These are phyloP conservation scores for Mariannaea sp. DNA, from an alignment of 2,329 filamentous ascomycete genomes.

Conservation along the genomic window DNA sequence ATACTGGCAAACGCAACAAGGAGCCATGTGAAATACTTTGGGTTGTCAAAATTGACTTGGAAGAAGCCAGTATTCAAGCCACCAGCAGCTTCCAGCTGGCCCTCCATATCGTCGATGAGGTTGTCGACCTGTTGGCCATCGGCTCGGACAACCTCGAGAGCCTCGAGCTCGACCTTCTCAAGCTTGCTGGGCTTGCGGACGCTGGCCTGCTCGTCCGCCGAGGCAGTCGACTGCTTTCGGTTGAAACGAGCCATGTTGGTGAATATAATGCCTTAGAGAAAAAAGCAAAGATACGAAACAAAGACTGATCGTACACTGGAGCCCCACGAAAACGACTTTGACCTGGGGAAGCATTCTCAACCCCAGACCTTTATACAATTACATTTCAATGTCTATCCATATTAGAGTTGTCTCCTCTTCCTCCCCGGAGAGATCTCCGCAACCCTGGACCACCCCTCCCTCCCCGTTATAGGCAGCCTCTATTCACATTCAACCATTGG, in stretches of 20 bases:
- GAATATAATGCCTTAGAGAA: not conserved
- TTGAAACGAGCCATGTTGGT: conserved; percentile 25
- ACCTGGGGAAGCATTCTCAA: conserved; percentile 10
- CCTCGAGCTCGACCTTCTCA: conserved; percentile 42
- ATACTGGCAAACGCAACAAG: conserved; percentile 75
- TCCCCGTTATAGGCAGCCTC: not conserved
- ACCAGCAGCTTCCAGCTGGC: conserved; percentile 43
- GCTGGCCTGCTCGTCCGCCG: conserved; percentile 32
- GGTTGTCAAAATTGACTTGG: conserved; percentile 61
- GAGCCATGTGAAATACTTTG: conserved; percentile 68
- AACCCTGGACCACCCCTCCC: too few species aligned
- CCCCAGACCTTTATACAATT: conserved; percentile 15
- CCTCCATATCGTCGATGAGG: conserved; percentile 49
- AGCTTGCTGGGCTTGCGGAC: conserved; percentile 27
- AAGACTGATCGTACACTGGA: conserved; percentile 2
- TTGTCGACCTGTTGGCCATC: conserved; percentile 44
- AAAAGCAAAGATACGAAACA: conserved; percentile 4
- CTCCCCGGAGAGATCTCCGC: too few species aligned
- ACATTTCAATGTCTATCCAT: conserved; percentile 8
- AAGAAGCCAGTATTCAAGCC: conserved; percentile 50
- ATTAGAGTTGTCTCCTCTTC: conserved; percentile 10
- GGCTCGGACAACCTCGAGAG: conserved; percentile 44
- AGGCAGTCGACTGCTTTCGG: conserved; percentile 29
- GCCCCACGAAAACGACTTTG: conserved; percentile 17
- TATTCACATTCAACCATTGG: conserved; percentile 14